These are phyloP conservation scores for Fagus sylvatica DNA, from an alignment of 306 rosid species.

Conservation along the genomic window DNA sequence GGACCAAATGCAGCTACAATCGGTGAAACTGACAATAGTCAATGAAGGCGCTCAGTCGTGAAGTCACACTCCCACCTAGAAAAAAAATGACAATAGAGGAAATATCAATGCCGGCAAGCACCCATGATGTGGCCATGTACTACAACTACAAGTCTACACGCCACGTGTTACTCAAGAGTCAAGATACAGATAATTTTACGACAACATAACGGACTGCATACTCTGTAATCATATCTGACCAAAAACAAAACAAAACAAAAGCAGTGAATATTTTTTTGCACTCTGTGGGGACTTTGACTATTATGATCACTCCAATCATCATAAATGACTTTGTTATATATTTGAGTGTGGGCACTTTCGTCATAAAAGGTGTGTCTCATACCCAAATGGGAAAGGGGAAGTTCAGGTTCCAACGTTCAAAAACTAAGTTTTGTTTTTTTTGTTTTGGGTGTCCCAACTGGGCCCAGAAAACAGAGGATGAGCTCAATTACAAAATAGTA, in stretches of 20 bases:
- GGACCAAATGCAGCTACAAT: too few relatives aligned
- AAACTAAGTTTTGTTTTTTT: background rate
- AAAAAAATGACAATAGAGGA: too few relatives aligned
- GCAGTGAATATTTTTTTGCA: background rate
- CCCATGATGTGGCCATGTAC: too few relatives aligned
- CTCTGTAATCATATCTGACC: background rate
- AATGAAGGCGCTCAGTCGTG: too few relatives aligned
- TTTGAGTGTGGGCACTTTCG: slow-evolving; percentile 1
- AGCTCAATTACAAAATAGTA: slow-evolving; percentile 31
- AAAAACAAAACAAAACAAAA: background rate
- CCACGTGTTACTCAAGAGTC: too few relatives aligned
- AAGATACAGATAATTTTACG: background rate
- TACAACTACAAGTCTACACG: too few relatives aligned
- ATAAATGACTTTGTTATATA: background rate
- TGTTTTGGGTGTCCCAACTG: background rate
- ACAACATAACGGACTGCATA: slow-evolving; percentile 17
- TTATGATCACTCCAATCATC: slow-evolving; percentile 17
- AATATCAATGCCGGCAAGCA: too few relatives aligned
- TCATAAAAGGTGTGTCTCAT: slow-evolving; percentile 2
- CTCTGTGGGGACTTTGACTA: background rate
- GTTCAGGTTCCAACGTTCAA: slow-evolving; percentile 51
- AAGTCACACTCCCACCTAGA: too few relatives aligned
- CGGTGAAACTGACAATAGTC: too few relatives aligned
- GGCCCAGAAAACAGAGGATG: background rate
- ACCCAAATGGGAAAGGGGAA: background rate